Base-by-base conservation (phyloP, 1,284 basidiomycete species). In the Trametes polyzona region DNA sequence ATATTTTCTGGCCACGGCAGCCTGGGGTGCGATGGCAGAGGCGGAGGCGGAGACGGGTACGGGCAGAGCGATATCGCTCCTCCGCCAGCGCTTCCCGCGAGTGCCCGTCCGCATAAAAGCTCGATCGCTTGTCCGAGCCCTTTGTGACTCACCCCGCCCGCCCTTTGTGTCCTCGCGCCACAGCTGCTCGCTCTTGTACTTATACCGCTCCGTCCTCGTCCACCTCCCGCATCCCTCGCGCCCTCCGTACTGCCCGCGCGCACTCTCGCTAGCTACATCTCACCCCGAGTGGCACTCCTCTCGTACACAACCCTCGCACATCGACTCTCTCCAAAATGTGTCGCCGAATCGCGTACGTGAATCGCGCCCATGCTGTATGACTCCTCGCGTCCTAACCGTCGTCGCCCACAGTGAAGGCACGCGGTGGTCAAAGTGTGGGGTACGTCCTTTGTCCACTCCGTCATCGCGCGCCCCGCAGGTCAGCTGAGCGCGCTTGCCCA, bases 381-480 rank as follows among this genome's bases (percentile, higher is more conserved):
- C 47, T n/a, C 35, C 47, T 44, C 54, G 42, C 42, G 24, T 39
- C 16, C 55, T 58, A 41, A 58, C 52, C 55, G 55, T 43, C 35
- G 47, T 52, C 19, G 17, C 21, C 59, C 55, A 54, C 71, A 89
- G 88, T 62, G 81, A 88, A 79, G 87, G 88, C 70, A 89, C 87
- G 30, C 80, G 80, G 29, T 90, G 87, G 87, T 72, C 75, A 49
- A 78, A 77, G 63, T 90, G 87, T 73, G 83, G 83, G 67, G 87
- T 89, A 72, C 76, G 47, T 47, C 47, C 59, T n/a, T n/a, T 9
- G 47, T n/a, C 42, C 49, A 58, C 40, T 43, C 47, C 41, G 41
- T 57, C 49, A 41, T 48, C 47, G 32, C 41, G 39, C 27, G 33
- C 48, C 36, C 29, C 47, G 65, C 65, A 59, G 63, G 64, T 67